Conservation (phyloP, 495 filamentous ascomycete species). For the Lophiotrema nucula region DNA sequence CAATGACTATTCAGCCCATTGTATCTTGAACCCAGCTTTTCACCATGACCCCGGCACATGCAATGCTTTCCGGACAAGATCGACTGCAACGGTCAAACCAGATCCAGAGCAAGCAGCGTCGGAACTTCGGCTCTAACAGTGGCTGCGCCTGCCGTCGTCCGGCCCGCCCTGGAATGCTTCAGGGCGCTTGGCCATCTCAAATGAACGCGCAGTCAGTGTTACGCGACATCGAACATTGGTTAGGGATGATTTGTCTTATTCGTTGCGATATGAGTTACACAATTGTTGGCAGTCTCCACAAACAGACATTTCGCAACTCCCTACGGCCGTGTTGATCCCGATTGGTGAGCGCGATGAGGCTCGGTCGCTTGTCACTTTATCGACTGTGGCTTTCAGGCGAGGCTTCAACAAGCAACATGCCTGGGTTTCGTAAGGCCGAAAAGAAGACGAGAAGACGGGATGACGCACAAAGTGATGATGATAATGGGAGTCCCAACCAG, state of each 20-base stretch:
- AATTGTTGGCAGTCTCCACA: slow-evolving; percentile 15
- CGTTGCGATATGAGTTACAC: slow-evolving; percentile 20
- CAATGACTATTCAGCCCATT: background rate
- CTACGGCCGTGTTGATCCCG: slow-evolving; percentile 1
- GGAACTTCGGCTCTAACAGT: slow-evolving; percentile 12
- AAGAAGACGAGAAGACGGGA: no score
- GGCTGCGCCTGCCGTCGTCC: slow-evolving; percentile 17
- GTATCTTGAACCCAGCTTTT: background rate
- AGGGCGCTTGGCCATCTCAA: slow-evolving; percentile 12
- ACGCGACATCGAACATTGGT: slow-evolving; percentile 9
- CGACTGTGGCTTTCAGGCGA: slow-evolving; percentile 8
- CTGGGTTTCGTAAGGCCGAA: no score
- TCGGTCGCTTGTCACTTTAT: slow-evolving; percentile 1
- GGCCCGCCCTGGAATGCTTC: slow-evolving; percentile 11
- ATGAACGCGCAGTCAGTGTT: slow-evolving; percentile 13
- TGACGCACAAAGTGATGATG: background rate
- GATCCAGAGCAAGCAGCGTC: slow-evolving; percentile 24
- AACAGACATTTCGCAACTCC: slow-evolving; percentile 11
- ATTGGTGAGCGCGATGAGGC: slow-evolving; percentile 9
- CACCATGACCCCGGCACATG: slow-evolving; percentile 7
- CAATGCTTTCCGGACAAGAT: slow-evolving; percentile 8
- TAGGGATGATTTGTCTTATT: slow-evolving; percentile 20
- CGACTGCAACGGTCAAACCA: slow-evolving; percentile 19
- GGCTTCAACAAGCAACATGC: background rate
- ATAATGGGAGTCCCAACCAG: background rate